Conservation (phyloP, 2,329 filamentous ascomycete species). For the Fusarium redolens region DNA sequence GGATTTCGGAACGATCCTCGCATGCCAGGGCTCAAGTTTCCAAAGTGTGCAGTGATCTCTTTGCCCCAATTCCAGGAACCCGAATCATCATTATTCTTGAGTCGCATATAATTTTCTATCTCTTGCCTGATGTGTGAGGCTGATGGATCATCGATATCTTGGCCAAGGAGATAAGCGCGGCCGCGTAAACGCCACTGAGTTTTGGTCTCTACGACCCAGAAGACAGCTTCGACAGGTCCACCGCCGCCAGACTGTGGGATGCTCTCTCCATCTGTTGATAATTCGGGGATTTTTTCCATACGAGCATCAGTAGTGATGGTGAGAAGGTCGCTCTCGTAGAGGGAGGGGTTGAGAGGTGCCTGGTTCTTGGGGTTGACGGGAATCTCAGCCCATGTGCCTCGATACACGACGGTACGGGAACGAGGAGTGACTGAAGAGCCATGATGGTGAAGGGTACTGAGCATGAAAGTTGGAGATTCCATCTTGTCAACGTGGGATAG, state of each 20-base stretch:
- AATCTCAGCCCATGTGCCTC: constrained; percentile 83
- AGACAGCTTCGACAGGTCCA: constrained; percentile 82
- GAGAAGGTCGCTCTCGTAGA: constrained; percentile 80
- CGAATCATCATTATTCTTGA: constrained; percentile 46
- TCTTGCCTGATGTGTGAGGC: constrained; percentile 66
- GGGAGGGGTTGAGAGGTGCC: constrained; percentile 74
- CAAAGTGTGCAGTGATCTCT: constrained; percentile 89
- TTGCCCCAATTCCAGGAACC: constrained; percentile 79
- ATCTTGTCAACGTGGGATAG: constrained; percentile 62
- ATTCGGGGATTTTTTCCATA: constrained; percentile 84
- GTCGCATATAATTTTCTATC: constrained; percentile 72
- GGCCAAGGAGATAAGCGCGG: constrained; percentile 77
- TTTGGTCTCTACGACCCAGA: constrained; percentile 77
- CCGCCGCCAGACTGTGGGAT: constrained; percentile 66
- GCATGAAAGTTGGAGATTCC: constrained; percentile 60
- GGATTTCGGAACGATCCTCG: constrained; percentile 81
- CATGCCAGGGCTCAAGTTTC: constrained; percentile 85
- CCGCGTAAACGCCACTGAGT: constrained; percentile 91
- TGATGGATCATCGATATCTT: constrained; percentile 67
- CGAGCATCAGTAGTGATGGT: constrained; percentile 89
- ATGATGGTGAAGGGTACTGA: constrained; percentile 61
- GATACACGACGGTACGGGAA: constrained; percentile 83
- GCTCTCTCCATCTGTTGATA: constrained; percentile 62
- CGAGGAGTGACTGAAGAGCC: constrained; percentile 61
- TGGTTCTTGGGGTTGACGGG: constrained; percentile 78